Evolutionary conservation across 2,329 filamentous ascomycete genomes (phyloP), one percentile per base, ranked within the genome.

Genomic region (Chrysosporium keratinophilum): DNA sequence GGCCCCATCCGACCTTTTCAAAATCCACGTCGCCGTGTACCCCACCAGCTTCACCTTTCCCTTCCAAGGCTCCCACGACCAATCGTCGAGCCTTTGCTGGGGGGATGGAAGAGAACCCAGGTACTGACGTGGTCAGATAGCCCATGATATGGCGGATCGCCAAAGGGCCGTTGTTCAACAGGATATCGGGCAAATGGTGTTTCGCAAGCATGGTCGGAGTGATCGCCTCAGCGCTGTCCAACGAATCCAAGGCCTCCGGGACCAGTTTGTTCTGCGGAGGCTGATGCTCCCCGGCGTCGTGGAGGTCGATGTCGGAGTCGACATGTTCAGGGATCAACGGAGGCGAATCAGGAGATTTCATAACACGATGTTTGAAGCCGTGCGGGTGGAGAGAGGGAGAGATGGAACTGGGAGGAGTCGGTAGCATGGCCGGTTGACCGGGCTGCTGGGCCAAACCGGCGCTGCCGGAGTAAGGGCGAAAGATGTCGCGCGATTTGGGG

Each of bases 71-170:
- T 56, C 85, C 86, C n/a, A 96, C 91, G 4, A 97, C 89, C 56
- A 97, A 75, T 68, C 91, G 82, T 63, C 93, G 82, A 43, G 93
- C 90, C 75, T 95, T 95, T 56, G 87, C 85, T 52, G 88, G 88
- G 23, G 88, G 85, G 53, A 96, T 93, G 52, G 84, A 82, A 39
- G 88, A 88, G 68, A 95, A 97, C 57, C 91, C 93, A 23, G 93
- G 91, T 10, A 98, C 88, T 12, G 87, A 88, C 47, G 90, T 90
- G 37, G 89, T 95, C 64, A 98, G 78, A 71, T 95, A 91, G 60
- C 88, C 88, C 81, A 95, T 95, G 67, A 98, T 85, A 71, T 96
- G 87, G 63, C 91, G 87, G 69, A 98, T 96, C 50, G 93, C 89
- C 69, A 95, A 74, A 48, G 93, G 90, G 20, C 91, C 93, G 66